Evolutionary conservation across 2,329 filamentous ascomycete genomes (phyloP), one percentile per base, ranked within the genome.

Genomic region (Cladophialophora exuberans): DNA sequence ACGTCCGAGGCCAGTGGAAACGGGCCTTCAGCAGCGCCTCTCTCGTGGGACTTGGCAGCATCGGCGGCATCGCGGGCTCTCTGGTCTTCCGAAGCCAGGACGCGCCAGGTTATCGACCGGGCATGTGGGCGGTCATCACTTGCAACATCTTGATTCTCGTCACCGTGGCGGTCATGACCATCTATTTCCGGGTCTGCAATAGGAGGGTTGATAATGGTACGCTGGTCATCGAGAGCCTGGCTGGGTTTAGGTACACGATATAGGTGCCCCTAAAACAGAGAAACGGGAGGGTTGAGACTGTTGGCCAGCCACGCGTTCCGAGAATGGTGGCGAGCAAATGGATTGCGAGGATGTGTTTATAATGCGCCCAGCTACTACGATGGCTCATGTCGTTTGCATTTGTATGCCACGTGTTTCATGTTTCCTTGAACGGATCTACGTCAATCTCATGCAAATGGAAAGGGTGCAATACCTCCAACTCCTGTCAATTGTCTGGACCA

Each of bases 151-250:
- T 60, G 46, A 60, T 60, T 17, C 42, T 60, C 6, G 9, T 58
- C 28, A 58, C 55, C 36, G 26, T 55, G 10, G 38, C 52, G 13
- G 17, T 22, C 7, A 11, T 60, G 43, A 56, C 45, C 18, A 30
- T 54, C 23, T 57, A 60, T 33, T 60, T 60, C 41, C n/a, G 23
- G 10, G 38, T 46, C 20, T 54, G 54, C 6, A 60, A 60, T 42
- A 60, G 58, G 51, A 35, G 57, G 31, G 70, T 64, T 7, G 70
- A 65, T 38, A 35, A 38, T 42, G 81, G 80, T 1, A 72, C 73
- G 63, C 71, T 67, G 28, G 49, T 80, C 1, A 72, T 86, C 39
- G 83, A 85, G 64, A 73, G 75, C 13, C 65, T 66, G 17, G 50
- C 66, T 7, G 63, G 62, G n/a, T 74, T 75, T 60, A 68, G 71